Evolutionary conservation across 768 basidiomycete species (phyloP), one percentile per base, ranked within the genome.

Genomic region (Aureoboletus auriporus): DNA sequence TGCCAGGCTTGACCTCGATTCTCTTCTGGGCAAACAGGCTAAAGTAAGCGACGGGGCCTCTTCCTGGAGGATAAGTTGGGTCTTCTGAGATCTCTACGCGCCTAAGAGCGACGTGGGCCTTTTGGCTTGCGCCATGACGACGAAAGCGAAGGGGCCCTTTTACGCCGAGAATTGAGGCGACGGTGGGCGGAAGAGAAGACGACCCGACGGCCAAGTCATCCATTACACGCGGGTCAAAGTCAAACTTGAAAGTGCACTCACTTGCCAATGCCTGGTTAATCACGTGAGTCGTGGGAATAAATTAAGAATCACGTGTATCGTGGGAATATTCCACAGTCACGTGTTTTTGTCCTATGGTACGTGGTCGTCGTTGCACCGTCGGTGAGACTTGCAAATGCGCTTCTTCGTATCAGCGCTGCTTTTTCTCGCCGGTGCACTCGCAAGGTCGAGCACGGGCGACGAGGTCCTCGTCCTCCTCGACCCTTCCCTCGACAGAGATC

Each of bases 391-490:
- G 33, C 33, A 33, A 33, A 23, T 75, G 68, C 54, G 55, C 51
- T 48, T 60, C 27, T 30, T 68, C 28, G 56, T 39, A 17, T 39
- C 65, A 39, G 45, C 66, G 42, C 50, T 69, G 7, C 40, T 75
- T 33, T 60, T 53, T 28, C 45, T 23, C 20, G 20, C 20, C 20
- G 20, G 20, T 23, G 20, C 20, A 23, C 20, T 23, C 20, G 20
- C 20, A 23, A 23, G 20, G 20, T 23, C 20, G 20, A 13, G 12
- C 69, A 74, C 84, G 9, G 89, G 88, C 12, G 76, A 86, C 67
- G 84, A 82, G 27, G 87, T 96, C 14, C 79, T 97, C 12, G 87
- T 96, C 39, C 76, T 95, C 12, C 74, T 95, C 30, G 92, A 97
- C 63, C 79, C 83, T 1, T 73, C 71, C 29, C 68, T 84, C n/a